Base-by-base conservation (phyloP, 805 yeast genomes). In the Kuraishia ogatae region DNA sequence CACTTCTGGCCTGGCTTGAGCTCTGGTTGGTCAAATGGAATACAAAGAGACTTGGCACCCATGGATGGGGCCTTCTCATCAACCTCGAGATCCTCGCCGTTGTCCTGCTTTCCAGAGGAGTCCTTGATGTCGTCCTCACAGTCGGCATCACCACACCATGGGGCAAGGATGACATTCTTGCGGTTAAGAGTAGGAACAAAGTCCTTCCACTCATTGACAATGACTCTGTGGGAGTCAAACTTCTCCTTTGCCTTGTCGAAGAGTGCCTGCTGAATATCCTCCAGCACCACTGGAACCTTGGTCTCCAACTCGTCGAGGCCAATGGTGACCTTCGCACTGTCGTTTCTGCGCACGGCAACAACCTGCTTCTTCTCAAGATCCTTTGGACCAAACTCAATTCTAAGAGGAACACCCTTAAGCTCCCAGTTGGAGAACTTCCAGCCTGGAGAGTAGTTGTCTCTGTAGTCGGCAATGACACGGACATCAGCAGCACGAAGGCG, bases 21-120 rank as follows among this genome's bases (percentile, higher is more conserved):
- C 65, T 75, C 82, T 57, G 97, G 97, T 77, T 93, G 98, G 47
- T 89, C 87, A 67, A 84, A 85, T 61, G 99, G 99, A 71, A 92
- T 92, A 82, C 99, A 94, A 72, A 94, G 80, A 21, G 97, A 87
- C 79, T 94, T 94, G 62, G 99, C 99, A 68, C 99, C 99, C 99
- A 94, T 94, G 53, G 96, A 84, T 69, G 99, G 99, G 23, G 99
- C 90, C 71, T 89, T 87, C 67, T 94, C 98, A 69, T 94, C 99
- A 52, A 78, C 86, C 70, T 88, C 97, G 62, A 83, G 89, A 61
- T 88, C 96, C 59, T 87, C 93, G 62, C 90, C 87, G 63, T 83
- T 85, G 68, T 86, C 87, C 67, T 85, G 82, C 72, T 79, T 84
- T 49, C 96, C 90, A 19, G 89, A 83, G 50, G 89, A 78, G 51